Percentiles rank a stretch among this genome's conserved stretches.
Conservation (phyloP, 2,329 filamentous ascomycete genomes). For the Gremmenia infestans region DNA sequence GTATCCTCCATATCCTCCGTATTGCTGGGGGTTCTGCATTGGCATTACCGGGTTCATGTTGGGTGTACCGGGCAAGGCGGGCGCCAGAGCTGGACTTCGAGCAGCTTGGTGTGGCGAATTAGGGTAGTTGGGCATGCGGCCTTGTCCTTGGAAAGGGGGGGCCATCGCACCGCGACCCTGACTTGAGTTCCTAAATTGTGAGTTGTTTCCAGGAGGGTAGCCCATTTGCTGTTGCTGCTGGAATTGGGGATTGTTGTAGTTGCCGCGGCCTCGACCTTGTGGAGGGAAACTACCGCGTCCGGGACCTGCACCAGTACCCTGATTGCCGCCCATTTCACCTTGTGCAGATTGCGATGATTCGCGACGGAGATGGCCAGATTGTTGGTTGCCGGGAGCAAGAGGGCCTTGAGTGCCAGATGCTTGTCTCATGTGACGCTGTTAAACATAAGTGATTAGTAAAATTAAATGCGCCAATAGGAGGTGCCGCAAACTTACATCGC, state of each 20-base stretch:
- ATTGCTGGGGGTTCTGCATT: constrained; percentile 49
- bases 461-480: constrained; percentile 25
- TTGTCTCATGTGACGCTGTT: constrained; percentile 64
- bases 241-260: constrained; percentile 46
- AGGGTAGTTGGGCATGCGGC: constrained; percentile 46
- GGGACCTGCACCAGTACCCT: constrained; percentile 40
- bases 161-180: constrained; percentile 48
- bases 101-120: constrained; percentile 63
- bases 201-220: constrained; percentile 42
- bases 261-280: constrained; percentile 52
- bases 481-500: constrained; percentile 59
- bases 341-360: constrained; percentile 82
- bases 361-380: constrained; percentile 70
- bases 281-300: constrained; percentile 47
- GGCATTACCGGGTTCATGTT: constrained; percentile 65
- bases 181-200: constrained; percentile 29
- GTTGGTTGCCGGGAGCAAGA: constrained; percentile 56
- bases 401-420: constrained; percentile 58
- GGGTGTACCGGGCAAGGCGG: constrained; percentile 63
- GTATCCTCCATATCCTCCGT: constrained; percentile 30
- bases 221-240: constrained; percentile 45
- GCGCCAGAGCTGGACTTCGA: constrained; percentile 60
- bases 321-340: constrained; percentile 63
- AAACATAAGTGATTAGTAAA: constrained; percentile 25
- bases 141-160: constrained; percentile 41